phyloP scores from a whole-genome alignment of 192 early-diverging fungal species.

The Umbelopsis sp. region DNA sequence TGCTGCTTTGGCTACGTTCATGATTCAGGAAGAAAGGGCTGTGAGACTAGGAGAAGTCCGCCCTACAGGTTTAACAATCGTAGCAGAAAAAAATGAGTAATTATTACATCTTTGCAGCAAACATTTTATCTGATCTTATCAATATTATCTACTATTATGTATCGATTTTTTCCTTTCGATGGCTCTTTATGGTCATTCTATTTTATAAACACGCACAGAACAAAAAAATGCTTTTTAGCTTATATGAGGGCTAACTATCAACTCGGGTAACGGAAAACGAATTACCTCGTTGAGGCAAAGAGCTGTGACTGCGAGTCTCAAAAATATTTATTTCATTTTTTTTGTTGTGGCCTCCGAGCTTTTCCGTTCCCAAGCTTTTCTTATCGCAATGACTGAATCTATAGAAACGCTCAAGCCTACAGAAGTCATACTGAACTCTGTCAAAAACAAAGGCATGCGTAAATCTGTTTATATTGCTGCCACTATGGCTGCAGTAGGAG shows the following conservation, averaged over 20 bases:
- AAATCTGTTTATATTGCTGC: slow-evolving; percentile 38
- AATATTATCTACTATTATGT: no score
- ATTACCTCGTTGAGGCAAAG: no score
- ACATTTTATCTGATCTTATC: no score
- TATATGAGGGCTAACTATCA: no score
- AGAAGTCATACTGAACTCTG: neutral
- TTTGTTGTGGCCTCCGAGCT: neutral
- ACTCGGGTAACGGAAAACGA: no score
- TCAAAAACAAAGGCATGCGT: slow-evolving; percentile 1
- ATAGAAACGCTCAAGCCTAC: slow-evolving; percentile 5
- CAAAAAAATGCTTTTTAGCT: no score
- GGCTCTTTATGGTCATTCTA: no score
- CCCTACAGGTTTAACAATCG: neutral
- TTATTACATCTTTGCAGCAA: no score
- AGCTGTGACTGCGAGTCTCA: no score
- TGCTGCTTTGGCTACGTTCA: neutral
- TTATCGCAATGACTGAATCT: neutral
- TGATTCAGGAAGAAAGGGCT: neutral
- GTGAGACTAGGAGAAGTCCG: neutral
- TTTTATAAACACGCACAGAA: no score
- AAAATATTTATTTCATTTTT: neutral
- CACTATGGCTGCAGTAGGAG: slow-evolving; percentile 35
- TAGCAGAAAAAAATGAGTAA: slow-evolving; percentile 8
- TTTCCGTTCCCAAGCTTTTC: neutral
- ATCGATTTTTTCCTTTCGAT: no score